Evolutionary conservation across 768 basidiomycete species (phyloP), one percentile per base, ranked within the genome.

Genomic region (Suillus discolor): DNA sequence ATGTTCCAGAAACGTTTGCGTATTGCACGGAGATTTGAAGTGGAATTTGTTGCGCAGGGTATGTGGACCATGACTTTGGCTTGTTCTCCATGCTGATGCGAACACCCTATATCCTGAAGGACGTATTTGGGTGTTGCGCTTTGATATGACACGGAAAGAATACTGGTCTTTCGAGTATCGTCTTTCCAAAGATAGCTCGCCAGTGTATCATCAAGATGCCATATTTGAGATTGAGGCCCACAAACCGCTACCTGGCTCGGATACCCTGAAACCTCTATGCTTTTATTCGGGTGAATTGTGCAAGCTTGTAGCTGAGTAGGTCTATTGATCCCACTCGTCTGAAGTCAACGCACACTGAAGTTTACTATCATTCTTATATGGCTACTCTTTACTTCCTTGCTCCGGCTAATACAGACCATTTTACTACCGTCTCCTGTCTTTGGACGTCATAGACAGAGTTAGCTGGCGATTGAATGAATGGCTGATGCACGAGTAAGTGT

Each of bases 1-100:
- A 79, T 83, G 57, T 90, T 89, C 71, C 86, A 88, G 72, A 85
- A 84, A 67, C 79, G 88, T 41, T 86, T 90, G 88, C 79, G 83
- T 45, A 82, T 89, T 18, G 80, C 85, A 31, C 81, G 81, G 62
- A 63, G 74, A 34, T 79, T 89, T 31, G 69, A 68, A 13, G 68
- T 88, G 11, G 88, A 90, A 66, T 89, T 89, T 66, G 85, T 90
- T 63, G 44, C 44, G 20, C 18, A 9, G 44, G 44, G 44, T 44
- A 44, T 44, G 44, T 44, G 44, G 44, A 9, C 20, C 20, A 1
- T 20, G 9, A 44, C 9, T 44, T 44, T 44, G 18, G 4, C 44
- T 20, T 20, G 3, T 44, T 53, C 25, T 16, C 28, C 51, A 18
- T 2, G n/a, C 12, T 57, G 34, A 36, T 38, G 6, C 8, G 11